Percentiles rank a stretch among this genome's conserved stretches.
These are phyloP conservation scores for Myrica gale DNA, from an alignment of 306 rosid species.

Conservation along the genomic window DNA sequence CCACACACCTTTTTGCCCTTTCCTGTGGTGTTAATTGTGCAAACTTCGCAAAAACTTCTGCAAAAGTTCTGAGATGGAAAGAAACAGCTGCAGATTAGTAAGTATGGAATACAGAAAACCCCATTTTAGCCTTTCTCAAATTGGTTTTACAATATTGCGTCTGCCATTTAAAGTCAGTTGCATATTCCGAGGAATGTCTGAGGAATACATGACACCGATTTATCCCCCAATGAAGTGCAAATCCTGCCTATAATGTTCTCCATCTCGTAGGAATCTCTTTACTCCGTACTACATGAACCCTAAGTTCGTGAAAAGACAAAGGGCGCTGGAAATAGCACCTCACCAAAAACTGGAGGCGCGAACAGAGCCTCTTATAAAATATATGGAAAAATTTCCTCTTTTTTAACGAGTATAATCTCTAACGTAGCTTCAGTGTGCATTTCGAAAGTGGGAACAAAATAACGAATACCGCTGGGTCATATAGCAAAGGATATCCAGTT, in stretches of 20 bases:
- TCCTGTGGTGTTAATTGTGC: conserved; percentile 72
- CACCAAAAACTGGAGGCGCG: background rate
- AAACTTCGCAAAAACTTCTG: conserved; percentile 64
- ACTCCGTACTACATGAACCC: background rate
- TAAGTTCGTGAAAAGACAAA: background rate
- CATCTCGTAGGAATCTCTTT: background rate
- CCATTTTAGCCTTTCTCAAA: background rate
- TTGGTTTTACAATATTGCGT: background rate
- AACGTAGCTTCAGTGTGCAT: background rate
- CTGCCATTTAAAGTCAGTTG: background rate
- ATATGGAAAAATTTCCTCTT: background rate
- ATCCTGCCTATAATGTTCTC: background rate
- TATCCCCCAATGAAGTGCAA: background rate
- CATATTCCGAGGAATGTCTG: background rate
- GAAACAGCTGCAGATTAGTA: background rate
- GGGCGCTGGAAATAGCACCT: background rate
- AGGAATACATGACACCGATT: background rate
- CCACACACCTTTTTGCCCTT: conserved; percentile 69
- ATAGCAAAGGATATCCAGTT: background rate
- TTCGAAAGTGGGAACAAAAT: background rate
- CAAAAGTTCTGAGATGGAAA: conserved; percentile 46
- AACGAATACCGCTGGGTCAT: background rate
- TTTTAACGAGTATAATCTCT: background rate
- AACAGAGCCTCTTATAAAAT: background rate
- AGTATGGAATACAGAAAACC: background rate